These are phyloP conservation scores for Triticum turgidum DNA, from an alignment of 176 grass and related monocot species.

Conservation along the genomic window DNA sequence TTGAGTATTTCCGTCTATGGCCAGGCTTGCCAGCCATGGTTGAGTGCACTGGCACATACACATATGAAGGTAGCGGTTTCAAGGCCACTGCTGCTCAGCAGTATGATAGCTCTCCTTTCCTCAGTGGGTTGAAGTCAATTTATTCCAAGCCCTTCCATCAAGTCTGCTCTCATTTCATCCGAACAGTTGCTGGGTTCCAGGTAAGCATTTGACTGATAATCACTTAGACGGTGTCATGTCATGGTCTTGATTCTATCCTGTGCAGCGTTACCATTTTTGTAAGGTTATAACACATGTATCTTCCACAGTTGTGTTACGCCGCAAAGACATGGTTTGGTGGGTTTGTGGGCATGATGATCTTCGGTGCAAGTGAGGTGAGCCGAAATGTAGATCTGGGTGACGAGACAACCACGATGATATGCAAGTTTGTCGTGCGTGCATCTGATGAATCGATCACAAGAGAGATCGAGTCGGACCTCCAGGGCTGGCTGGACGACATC, in stretches of 20 bases:
- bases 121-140: conserved; percentile 83
- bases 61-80: conserved; percentile 96
- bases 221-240: not conserved
- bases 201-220: conserved; percentile 45
- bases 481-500: conserved; percentile 95
- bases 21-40: conserved; percentile 92
- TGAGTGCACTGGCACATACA: conserved; percentile 90
- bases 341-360: conserved; percentile 99
- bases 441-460: conserved; percentile 87
- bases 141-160: conserved; percentile 91
- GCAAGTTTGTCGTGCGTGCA: conserved; percentile 87
- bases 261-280: not conserved
- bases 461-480: conserved; percentile 86
- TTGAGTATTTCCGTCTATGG: conserved; percentile 95
- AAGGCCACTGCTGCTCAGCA: conserved; percentile 99
- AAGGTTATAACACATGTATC: not conserved
- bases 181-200: conserved; percentile 93
- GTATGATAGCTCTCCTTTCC: conserved; percentile 88
- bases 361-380: conserved; percentile 95
- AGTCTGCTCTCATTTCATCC: conserved; percentile 97
- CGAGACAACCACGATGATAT: conserved; percentile 97
- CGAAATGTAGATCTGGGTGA: conserved; percentile 93
- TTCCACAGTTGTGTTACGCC: conserved; percentile 73
- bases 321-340: conserved; percentile 98
- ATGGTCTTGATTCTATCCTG: conserved; percentile 3